Conservation (phyloP, 176 grass and related monocot species). For the Stipa capillata region DNA sequence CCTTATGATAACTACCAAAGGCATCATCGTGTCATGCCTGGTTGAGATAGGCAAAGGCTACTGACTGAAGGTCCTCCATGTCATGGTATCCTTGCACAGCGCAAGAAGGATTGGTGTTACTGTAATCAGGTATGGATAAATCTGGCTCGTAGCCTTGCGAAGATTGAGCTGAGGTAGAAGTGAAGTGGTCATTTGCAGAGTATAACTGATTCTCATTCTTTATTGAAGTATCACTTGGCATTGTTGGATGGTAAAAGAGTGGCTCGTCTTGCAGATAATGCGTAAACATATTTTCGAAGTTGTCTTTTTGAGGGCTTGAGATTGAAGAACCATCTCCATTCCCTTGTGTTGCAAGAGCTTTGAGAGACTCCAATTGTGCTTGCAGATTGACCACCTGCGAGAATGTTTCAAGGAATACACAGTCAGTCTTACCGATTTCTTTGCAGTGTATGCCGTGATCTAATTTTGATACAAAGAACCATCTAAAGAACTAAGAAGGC, state of each 20-base stretch:
- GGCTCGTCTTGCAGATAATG: constrained; percentile 11
- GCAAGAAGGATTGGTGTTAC: constrained; percentile 31
- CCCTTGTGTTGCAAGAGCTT: constrained; percentile 39
- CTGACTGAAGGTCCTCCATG: constrained; percentile 63
- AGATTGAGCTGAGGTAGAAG: constrained; percentile 30
- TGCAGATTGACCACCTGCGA: constrained; percentile 72
- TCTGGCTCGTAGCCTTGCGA: constrained; percentile 33
- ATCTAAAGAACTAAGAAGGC: neutral
- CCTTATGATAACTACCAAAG: neutral
- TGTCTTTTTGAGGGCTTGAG: constrained; percentile 38
- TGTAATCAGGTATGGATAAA: constrained; percentile 22
- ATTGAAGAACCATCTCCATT: constrained; percentile 23
- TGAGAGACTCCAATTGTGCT: constrained; percentile 71
- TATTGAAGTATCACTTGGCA: constrained; percentile 26
- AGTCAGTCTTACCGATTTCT: constrained; percentile 9
- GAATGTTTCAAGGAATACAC: constrained; percentile 1
- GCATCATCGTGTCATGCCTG: constrained; percentile 25
- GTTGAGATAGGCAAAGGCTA: constrained; percentile 64
- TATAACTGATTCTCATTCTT: constrained; percentile 37
- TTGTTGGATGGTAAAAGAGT: constrained; percentile 3
- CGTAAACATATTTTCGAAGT: constrained; percentile 8
- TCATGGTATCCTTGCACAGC: constrained; percentile 41
- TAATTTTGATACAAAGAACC: neutral
- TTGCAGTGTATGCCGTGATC: neutral
- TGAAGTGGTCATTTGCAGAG: constrained; percentile 21